Evolutionary conservation across 2,329 filamentous ascomycete genomes (phyloP), one percentile per base, ranked within the genome.

Genomic region (Blastomyces parvus): DNA sequence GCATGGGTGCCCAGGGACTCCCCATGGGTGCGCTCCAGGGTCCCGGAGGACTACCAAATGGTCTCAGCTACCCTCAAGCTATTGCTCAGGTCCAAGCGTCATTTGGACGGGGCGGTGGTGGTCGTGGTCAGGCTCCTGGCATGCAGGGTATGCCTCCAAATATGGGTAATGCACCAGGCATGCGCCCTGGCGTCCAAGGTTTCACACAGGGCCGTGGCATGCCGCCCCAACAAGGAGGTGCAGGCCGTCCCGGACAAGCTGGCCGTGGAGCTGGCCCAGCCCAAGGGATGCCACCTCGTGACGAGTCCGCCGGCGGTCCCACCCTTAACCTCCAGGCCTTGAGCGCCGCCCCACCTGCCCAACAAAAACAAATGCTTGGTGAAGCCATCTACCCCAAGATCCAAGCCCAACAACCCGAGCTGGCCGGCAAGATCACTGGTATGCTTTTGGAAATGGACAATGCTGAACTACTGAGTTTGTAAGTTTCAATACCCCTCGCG

Each of bases 371-470:
- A 84, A 90, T 97, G 79, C 87, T 99, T 62, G 94, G 94, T 77
- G 94, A 99, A 82, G 88, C 91, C 70, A 89, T 99, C 71, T 99
- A 97, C 85, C 94, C 94, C 75, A 99, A 97, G 88, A 97, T 99
- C 73, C 87, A 92, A 78, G 86, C 86, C 70, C 88, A 96, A 79
- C 94, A 99, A 82, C 89, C 91, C 65, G 92, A 97, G 72, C 84
- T 99, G 73, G 94, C 94, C 67, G 94, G 94, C 76, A 99, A 99
- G 88, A 97, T 99, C 78, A 99, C 94, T 66, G 94, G 94, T 80
- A 99, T 99, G 94, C 88, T 99, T 72, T 81, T 99, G 72, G 94
- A 99, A 85, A 99, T 99, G 94, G 94, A 97, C 73, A 97, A 97
- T 80, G 77, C 83, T 64, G 94, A 99, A 82, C 83, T 99, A 71